phyloP scores from a whole-genome alignment of 2,329 filamentous ascomycete genomes.

The Exophiala phaeomuriformis region DNA sequence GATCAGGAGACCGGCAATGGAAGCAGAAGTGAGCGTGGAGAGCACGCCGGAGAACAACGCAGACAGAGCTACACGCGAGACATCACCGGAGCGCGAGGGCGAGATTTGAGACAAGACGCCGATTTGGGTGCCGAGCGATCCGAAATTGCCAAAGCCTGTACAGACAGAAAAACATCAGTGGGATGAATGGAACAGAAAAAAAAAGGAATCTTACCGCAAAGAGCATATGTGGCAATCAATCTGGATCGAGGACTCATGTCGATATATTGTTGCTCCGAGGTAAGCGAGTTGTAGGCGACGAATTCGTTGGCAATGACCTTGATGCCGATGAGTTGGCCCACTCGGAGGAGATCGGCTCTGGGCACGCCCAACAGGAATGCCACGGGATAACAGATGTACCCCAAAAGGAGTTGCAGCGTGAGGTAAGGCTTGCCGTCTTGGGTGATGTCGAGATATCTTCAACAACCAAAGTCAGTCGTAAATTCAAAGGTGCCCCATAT shows the following conservation, averaged over 20 bases:
- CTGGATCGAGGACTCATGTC: slow-evolving; percentile 60
- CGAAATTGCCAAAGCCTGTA: slow-evolving; percentile 72
- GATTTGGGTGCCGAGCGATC: slow-evolving; percentile 81
- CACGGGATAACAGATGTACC: slow-evolving; percentile 70
- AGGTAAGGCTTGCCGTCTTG: slow-evolving; percentile 50
- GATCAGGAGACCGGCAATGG: slow-evolving; percentile 68
- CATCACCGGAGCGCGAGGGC: slow-evolving; percentile 64
- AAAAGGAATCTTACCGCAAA: slow-evolving; percentile 48
- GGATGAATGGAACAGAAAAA: background rate
- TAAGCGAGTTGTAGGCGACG: slow-evolving; percentile 59
- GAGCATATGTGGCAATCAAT: slow-evolving; percentile 77
- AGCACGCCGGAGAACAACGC: slow-evolving; percentile 72
- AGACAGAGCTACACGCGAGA: slow-evolving; percentile 67
- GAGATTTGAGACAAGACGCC: slow-evolving; percentile 78
- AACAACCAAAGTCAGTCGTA: background rate
- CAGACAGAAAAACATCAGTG: background rate
- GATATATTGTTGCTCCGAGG: slow-evolving; percentile 46
- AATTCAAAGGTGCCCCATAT: background rate
- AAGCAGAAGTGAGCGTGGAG: slow-evolving; percentile 70
- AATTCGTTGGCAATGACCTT: slow-evolving; percentile 87
- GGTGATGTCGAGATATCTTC: slow-evolving; percentile 63
- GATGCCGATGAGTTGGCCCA: slow-evolving; percentile 70
- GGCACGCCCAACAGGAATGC: slow-evolving; percentile 76
- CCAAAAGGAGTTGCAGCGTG: slow-evolving; percentile 66
- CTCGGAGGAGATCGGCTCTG: slow-evolving; percentile 60